Percentiles rank a stretch among this genome's conserved stretches.
Evolutionary conservation across 1,139 yeast species (phyloP).

Genomic region (Pichia sp.): DNA sequence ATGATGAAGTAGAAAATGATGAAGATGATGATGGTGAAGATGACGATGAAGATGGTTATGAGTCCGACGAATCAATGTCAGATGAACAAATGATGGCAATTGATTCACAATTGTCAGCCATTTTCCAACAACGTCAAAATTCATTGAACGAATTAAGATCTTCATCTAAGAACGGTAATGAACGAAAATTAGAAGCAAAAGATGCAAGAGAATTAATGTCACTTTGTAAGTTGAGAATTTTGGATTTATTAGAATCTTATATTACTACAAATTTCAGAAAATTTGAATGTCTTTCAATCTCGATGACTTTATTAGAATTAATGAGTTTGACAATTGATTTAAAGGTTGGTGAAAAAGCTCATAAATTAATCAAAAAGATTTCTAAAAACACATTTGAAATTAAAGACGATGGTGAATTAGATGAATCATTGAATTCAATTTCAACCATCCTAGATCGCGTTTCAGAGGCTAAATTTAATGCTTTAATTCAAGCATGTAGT

Average conservation of each 20-base stretch:
- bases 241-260: constrained; percentile 69
- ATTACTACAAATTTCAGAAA: constrained; percentile 37
- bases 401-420: constrained; percentile 12
- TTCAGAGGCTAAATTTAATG: constrained; percentile 38
- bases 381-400: constrained; percentile 41
- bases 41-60: constrained; percentile 31
- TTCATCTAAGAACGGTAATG: constrained; percentile 47
- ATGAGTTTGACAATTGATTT: constrained; percentile 65
- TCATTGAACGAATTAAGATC: constrained; percentile 40
- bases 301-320: constrained; percentile 48
- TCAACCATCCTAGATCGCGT: constrained; percentile 37
- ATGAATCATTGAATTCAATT: constrained; percentile 29
- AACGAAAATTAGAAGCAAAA: constrained; percentile 60
- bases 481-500: constrained; percentile 50
- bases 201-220: constrained; percentile 77
- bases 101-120: constrained; percentile 76
- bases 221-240: constrained; percentile 68
- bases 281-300: constrained; percentile 6
- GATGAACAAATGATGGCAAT: constrained; percentile 97
- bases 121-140: constrained; percentile 74
- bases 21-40: constrained; percentile 26
- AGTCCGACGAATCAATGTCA: constrained; percentile 70
- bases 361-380: constrained; percentile 62
- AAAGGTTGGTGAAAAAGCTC: constrained; percentile 65
- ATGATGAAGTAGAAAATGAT: constrained; percentile 32